Evolutionary conservation across 495 filamentous ascomycete genomes (phyloP), one percentile per base, ranked within the genome.

Genomic region (Daldinia decipiens): DNA sequence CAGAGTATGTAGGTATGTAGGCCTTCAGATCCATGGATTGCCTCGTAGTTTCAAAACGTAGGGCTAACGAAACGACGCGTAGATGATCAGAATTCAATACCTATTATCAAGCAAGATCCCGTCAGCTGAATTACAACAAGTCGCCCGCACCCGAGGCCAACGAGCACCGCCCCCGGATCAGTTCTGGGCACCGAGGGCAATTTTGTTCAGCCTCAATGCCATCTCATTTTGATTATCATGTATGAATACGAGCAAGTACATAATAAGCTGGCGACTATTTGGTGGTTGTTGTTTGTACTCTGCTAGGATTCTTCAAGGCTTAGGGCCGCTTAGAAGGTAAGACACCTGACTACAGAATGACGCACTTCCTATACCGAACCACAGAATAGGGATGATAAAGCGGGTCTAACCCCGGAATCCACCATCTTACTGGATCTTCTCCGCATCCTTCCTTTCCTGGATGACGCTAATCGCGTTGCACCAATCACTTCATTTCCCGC

Each of bases 341-440:
- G 63, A 60, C 69, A 68, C 47, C 64, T 72, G 69, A 72, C 55
- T 47, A 31, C 15, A 32, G 26, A 47, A 68, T 72, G 69, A 72
- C 69, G 69, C 64, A 65, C 63, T 13, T n/a, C 50, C 21, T 19
- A 59, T 59, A 70, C 67, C 67, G 67, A 70, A 60, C 31, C 11
- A 57, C 32, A 13, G 56, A 60, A 54, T 65, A 70, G 67, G 67
- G 27, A 58, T 38, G 40, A 50, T 15, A 56, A 39, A 43, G 55
- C 26, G 60, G 67, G 39, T 27, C 47, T 6, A 15, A 7, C 47
- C 60, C 52, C 40, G 26, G 54, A 55, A 26, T 26, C 60, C 54
- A 63, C 32, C 51, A 34, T 34, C 15, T 59, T 53, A 64, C 19
- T 63, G 45, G 67, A 36, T 70, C 54, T 47, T 59, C 67, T 63